Evolutionary conservation across 495 filamentous ascomycete genomes (phyloP), one percentile per base, ranked within the genome.

Genomic region (Ramalina intermedia): DNA sequence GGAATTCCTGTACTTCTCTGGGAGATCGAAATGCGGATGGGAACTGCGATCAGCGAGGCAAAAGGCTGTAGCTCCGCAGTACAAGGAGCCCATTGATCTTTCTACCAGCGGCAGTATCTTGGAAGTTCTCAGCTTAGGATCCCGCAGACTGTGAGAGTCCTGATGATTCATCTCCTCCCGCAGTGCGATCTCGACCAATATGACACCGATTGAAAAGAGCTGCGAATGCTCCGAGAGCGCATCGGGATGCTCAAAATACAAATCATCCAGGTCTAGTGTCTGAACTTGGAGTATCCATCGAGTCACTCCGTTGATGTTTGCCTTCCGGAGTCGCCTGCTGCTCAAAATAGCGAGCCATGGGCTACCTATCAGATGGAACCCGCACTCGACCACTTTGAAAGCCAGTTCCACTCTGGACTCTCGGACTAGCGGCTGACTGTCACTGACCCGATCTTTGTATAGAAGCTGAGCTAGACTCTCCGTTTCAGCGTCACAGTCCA

Each of bases 141-240:
- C 18, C 18, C 18, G 18, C 18, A 20, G 1, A 20, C 27, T 29
- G 1, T 29, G 27, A 29, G 27, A 6, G 27, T 29, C 27, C 4
- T 29, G 6, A 29, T 29, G 27, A 9, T 29, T 29, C 27, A 29
- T 29, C 6, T 9, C 27, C 24, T 35, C n/a, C 16, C 36, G 24
- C 8, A 50, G 52, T 11, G 52, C 52, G 5, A 55, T 55, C 37
- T 55, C 52, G 12, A 55, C 13, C 7, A 55, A 24, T 2, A 55
- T 7, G 17, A 55, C 33, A 16, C 52, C 52, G 23, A 55, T 35
- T 4, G 6, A 16, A 20, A 51, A 55, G 0, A 55, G 37, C 14
- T 55, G 52, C 14, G 52, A 51, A 7, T 8, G 11, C 40, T 55
- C 52, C 7, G 52, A 38, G 9, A 55, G 43, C 17, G 52, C 48